phyloP scores from a whole-genome alignment of 768 basidiomycete genomes.

The Mycena amicta region DNA sequence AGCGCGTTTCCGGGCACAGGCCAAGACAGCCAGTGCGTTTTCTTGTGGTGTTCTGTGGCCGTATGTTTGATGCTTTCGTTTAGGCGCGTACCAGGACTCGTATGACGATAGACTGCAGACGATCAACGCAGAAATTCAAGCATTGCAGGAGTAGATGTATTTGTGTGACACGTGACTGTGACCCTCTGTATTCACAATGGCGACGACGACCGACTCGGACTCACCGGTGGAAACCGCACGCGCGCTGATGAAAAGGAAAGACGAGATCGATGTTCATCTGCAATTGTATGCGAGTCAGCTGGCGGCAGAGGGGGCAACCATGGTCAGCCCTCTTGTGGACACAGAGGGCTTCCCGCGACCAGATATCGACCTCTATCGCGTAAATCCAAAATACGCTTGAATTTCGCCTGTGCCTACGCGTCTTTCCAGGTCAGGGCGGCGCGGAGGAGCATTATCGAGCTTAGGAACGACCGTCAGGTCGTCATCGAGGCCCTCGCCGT shows the following conservation, averaged over 20 bases:
- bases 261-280: slow-evolving; percentile 73
- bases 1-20: slow-evolving; percentile 61
- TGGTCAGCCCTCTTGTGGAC: slow-evolving; percentile 80
- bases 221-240: slow-evolving; percentile 41
- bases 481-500: slow-evolving; percentile 69
- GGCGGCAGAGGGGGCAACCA: slow-evolving; percentile 56
- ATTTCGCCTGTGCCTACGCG: background rate
- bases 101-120: slow-evolving; percentile 60
- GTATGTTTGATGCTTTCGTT: too few relatives aligned
- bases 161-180: background rate
- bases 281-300: slow-evolving; percentile 64
- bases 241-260: slow-evolving; percentile 67
- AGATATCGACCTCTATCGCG: slow-evolving; percentile 83
- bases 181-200: background rate
- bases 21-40: slow-evolving; percentile 57
- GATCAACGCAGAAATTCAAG: slow-evolving; percentile 64
- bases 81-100: slow-evolving; percentile 62
- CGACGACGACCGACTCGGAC: background rate
- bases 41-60: too few relatives aligned
- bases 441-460: slow-evolving; percentile 17
- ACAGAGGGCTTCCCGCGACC: slow-evolving; percentile 86
- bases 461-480: slow-evolving; percentile 74
- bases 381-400: slow-evolving; percentile 50
- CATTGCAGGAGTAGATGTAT: slow-evolving; percentile 51
- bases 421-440: slow-evolving; percentile 2